Conservation (phyloP, 441 rosid genomes). For the Isatis lusitanica region DNA sequence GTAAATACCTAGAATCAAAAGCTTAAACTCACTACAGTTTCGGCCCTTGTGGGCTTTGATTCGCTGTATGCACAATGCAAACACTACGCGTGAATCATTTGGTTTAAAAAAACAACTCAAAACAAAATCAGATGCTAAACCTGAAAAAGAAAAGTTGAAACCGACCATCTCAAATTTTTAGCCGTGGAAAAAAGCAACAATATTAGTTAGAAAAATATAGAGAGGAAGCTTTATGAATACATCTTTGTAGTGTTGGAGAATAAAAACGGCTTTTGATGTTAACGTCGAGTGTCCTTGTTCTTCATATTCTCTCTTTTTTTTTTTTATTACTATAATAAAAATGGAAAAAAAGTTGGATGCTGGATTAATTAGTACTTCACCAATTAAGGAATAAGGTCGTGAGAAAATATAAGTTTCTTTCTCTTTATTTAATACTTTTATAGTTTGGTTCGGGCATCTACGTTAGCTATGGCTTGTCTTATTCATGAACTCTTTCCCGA, state of each 20-base stretch:
- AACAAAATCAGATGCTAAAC: not conserved
- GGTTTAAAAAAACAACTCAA: too few relatives aligned
- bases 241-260: slow-evolving; percentile 22
- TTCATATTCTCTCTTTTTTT: not conserved
- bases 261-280: slow-evolving; percentile 14
- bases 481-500: not conserved
- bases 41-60: too few relatives aligned
- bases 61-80: too few relatives aligned
- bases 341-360: slow-evolving; percentile 4
- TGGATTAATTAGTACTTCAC: slow-evolving; percentile 23
- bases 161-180: not conserved
- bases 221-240: slow-evolving; percentile 19
- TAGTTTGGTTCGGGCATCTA: slow-evolving; percentile 19
- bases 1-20: too few relatives aligned
- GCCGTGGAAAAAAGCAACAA: not conserved
- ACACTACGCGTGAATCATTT: too few relatives aligned
- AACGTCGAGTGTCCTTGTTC: slow-evolving; percentile 12
- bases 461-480: slow-evolving; percentile 10
- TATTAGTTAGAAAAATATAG: not conserved
- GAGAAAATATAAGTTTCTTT: slow-evolving; percentile 13
- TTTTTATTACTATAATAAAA: not conserved
- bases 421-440: not conserved
- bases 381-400: slow-evolving; percentile 27
- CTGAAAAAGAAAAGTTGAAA: not conserved
- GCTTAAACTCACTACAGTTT: too few relatives aligned